Evolutionary conservation across 371 early-diverging fungal genomes (phyloP).

Genomic region (Rhizoclosmatium hyalinum): DNA sequence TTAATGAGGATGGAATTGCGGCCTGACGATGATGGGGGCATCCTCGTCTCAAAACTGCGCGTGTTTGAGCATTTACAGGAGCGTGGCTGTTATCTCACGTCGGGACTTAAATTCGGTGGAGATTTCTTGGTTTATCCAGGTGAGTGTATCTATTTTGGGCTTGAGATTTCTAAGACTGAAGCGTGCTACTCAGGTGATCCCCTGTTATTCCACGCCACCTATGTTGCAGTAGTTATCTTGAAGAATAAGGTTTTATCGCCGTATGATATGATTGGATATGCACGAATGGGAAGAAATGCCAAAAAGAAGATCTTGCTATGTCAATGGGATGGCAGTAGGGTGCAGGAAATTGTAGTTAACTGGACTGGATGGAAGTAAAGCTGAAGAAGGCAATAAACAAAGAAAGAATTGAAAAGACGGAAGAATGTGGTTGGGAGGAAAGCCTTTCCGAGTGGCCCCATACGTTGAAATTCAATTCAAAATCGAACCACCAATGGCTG

Average conservation of each 20-base stretch:
- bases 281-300: slow-evolving; percentile 24
- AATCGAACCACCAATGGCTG: too few species aligned
- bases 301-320: slow-evolving; percentile 21
- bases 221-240: slow-evolving; percentile 9
- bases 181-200: slow-evolving; percentile 27
- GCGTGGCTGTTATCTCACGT: slow-evolving; percentile 14
- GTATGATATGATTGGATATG: slow-evolving; percentile 24
- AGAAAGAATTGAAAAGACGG: too few species aligned
- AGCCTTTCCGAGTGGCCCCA: too few species aligned
- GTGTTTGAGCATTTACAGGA: slow-evolving; percentile 14
- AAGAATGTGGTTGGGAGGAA: too few species aligned
- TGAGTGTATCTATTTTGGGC: neutral
- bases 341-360: slow-evolving; percentile 5
- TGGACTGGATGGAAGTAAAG: slow-evolving; percentile 23
- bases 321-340: neutral
- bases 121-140: slow-evolving; percentile 32
- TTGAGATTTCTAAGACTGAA: neutral
- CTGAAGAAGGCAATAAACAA: neutral
- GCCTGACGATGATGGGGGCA: neutral
- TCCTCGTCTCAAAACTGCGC: neutral
- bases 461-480: too few species aligned
- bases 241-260: neutral
- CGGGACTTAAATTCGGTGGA: slow-evolving; percentile 27
- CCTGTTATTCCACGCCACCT: slow-evolving; percentile 21
- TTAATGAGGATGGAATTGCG: neutral